phyloP scores from a whole-genome alignment of 2,329 filamentous ascomycete genomes.

The Saccharata proteae region DNA sequence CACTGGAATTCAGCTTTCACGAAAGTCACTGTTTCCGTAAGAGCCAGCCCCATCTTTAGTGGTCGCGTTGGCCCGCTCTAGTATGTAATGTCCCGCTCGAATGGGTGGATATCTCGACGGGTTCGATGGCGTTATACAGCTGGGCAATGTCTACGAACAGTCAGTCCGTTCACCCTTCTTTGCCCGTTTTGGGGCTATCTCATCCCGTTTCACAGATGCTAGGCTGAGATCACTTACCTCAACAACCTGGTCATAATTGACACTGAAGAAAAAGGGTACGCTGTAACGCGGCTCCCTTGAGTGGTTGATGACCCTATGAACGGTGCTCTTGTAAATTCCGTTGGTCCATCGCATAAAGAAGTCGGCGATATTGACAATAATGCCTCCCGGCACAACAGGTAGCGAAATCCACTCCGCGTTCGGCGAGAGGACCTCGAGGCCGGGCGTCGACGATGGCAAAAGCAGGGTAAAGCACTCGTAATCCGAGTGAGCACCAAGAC shows the following conservation, averaged over 20 bases:
- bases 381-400: constrained; percentile 27
- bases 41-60: constrained; percentile 20
- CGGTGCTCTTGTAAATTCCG: constrained; percentile 35
- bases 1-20: too few species aligned
- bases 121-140: constrained; percentile 22
- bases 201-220: background rate
- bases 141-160: constrained; percentile 23
- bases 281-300: constrained; percentile 28
- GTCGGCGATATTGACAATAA: constrained; percentile 43
- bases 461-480: constrained; percentile 16
- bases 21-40: constrained; percentile 11
- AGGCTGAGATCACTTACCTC: constrained; percentile 14
- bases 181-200: background rate
- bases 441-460: constrained; percentile 16
- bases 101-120: constrained; percentile 23
- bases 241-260: constrained; percentile 28
- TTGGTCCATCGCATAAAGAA: constrained; percentile 42
- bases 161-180: background rate
- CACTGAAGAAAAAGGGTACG: constrained; percentile 36
- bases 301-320: constrained; percentile 37
- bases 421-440: constrained; percentile 22
- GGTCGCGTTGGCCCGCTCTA: constrained; percentile 22
- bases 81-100: constrained; percentile 27
- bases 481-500: constrained; percentile 9
- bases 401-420: constrained; percentile 21